Base-by-base conservation (phyloP, 225 moss, liverwort and hornwort genomes). In the Rhytidiadelphus loreus region DNA sequence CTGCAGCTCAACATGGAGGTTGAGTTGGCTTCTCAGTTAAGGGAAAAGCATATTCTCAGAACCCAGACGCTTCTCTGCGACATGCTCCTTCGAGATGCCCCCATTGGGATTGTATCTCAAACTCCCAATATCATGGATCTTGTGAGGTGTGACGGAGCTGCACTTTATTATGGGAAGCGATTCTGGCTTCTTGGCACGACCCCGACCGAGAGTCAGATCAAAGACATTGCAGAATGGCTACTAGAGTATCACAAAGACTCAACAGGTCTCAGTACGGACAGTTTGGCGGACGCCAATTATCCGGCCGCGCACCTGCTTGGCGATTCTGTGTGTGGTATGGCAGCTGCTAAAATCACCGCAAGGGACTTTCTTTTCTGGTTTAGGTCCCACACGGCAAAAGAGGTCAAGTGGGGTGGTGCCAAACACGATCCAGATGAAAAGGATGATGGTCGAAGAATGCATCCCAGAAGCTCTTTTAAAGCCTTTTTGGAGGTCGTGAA, bases 51-150 rank as follows among this genome's bases (percentile, higher is more conserved):
- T 81, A 93, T 93, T 64, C 89, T 93, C 46, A 86, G 93, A 87
- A 93, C 93, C 32, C 93, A 93, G 89, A 93, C 93, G n/a, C 93
- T 93, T 48, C 91, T 93, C 13, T 93, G 93, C 86, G 93, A 93
- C 61, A 93, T 93, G 93, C 92, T 93, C 53, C 93, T 93, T 86
- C 93, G 93, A 82, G 93, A 93, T 88, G 93, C 93, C 21, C 93
- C 93, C 23, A 93, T 93, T 82, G 93, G 93, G 44, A 93, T 93
- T 52, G 93, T 93, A 37, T 93, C 93, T 64, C 92, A 93, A 81
- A 88, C 92, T 70, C 93, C 93, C 19, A 93, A 93, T 62, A 92
- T 93, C 50, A 93, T 93, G 93, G 92, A 93, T 86, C 93, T 93
- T 65, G 93, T 93, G 81, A 84, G 89, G 80, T 93, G 93, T 57